A percentile compares a stretch with the other conserved stretches of the same genome.
phyloP scores from a whole-genome alignment of 495 filamentous ascomycete genomes.

The Elaphomyces granulatus region DNA sequence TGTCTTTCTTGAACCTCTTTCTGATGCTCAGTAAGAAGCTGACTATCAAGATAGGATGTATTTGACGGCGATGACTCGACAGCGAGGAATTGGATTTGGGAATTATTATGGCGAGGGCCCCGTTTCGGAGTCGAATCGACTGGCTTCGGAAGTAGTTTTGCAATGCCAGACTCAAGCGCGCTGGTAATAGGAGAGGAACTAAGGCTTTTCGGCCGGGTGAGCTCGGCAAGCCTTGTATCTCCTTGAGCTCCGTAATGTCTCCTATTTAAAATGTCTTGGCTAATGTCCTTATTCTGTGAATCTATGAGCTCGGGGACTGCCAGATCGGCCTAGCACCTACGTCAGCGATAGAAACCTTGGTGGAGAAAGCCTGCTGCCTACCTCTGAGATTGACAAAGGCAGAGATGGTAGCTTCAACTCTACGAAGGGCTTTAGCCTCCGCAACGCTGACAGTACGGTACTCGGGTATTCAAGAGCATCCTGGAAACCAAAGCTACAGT shows the following conservation, averaged over 20 bases:
- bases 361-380: too few species aligned
- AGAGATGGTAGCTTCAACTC: constrained; percentile 32
- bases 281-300: constrained; percentile 27
- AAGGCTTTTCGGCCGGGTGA: constrained; percentile 7
- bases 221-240: constrained; percentile 2
- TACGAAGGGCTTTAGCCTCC: constrained; percentile 28
- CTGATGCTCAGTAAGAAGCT: constrained; percentile 59
- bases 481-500: constrained; percentile 38
- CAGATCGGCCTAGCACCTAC: neutral
- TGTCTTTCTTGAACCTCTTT: constrained; percentile 52
- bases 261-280: constrained; percentile 2
- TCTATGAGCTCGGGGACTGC: constrained; percentile 29
- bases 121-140: constrained; percentile 15
- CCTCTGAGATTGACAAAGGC: neutral
- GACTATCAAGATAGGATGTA: constrained; percentile 36
- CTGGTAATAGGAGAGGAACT: constrained; percentile 5
- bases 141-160: neutral
- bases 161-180: neutral
- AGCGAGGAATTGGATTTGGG: constrained; percentile 59
- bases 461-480: constrained; percentile 30
- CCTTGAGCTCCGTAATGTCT: too few species aligned
- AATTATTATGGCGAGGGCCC: constrained; percentile 55
- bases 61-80: constrained; percentile 43
- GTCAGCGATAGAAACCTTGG: too few species aligned
- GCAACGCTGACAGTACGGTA: constrained; percentile 33